Conservation (phyloP, 495 filamentous ascomycete genomes). For the Penicillium coffeae region DNA sequence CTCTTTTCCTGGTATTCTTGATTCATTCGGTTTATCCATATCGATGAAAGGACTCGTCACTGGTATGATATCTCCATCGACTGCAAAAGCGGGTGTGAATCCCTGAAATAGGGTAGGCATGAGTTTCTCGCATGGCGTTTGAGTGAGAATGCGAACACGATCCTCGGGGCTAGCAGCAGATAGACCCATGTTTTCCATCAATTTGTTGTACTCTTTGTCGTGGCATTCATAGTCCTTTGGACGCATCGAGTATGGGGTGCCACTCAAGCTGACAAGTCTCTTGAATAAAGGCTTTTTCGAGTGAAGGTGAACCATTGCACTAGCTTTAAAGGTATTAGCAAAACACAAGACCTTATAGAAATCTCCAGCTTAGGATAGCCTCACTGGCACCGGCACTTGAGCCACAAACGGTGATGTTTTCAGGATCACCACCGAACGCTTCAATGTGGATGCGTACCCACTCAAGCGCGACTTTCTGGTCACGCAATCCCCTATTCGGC, state of each 20-base stretch:
- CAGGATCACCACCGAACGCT: constrained; percentile 63
- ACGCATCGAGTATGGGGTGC: constrained; percentile 28
- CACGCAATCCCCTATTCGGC: no score
- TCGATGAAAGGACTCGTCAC: constrained; percentile 21
- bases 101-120: constrained; percentile 26
- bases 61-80: constrained; percentile 36
- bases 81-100: constrained; percentile 16
- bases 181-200: constrained; percentile 36
- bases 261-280: constrained; percentile 36
- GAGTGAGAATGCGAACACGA: constrained; percentile 28
- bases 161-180: constrained; percentile 20
- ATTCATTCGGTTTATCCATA: constrained; percentile 13
- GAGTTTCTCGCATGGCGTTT: constrained; percentile 30
- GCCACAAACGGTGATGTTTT: constrained; percentile 61
- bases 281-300: constrained; percentile 37
- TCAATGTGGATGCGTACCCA: constrained; percentile 37
- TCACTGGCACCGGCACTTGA: constrained; percentile 60
- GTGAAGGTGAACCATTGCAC: constrained; percentile 36
- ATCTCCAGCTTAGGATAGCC: no score
- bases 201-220: constrained; percentile 31
- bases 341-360: neutral
- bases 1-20: no score
- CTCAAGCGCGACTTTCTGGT: constrained; percentile 25
- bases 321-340: constrained; percentile 19
- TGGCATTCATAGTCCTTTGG: constrained; percentile 26